Base-by-base conservation (phyloP, 2,329 filamentous ascomycete genomes). In the Ascochyta clinopodiicola region DNA sequence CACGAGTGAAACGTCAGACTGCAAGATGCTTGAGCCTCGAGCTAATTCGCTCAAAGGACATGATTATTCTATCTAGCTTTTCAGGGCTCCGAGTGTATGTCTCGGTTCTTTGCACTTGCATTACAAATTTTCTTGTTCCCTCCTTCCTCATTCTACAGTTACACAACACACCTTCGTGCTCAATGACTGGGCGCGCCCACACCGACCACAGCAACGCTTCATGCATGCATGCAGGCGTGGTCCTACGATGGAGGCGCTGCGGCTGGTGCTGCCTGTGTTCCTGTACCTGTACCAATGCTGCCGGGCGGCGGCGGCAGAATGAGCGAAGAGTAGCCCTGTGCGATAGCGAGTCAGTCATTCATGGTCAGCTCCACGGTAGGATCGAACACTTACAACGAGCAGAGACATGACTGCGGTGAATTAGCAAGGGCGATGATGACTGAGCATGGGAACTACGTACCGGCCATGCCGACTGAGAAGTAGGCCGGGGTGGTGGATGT, bases 391-490 rank as follows among this genome's bases (percentile, higher is more conserved):
- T 70, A 80, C 78, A 43, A 81, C 78, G 29, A 74, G 68, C 34
- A 81, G 68, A 25, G 79, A 78, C 75, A 82, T 76, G 56, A 78
- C 72, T 76, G 58, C 15, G 40, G 42, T 19, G 19, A 24, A 51
- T 68, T 57, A 67, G 63, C 34, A 47, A 24, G 3, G 13, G 12
- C 36, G 24, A 17, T 35, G 17, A 19, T 13, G 10, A 27, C 22
- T 2, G 21, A 9, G 4, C 24, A 17, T 13, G 35, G n/a, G 29
- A 37, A 24, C 12, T 44, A 84, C 87, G 68, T 81, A 92, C 89
- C 70, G 19, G 90, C 86, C 90, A 96, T 95, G 75, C 87, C 84
- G 51, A 95, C 86, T 51, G 87, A 87, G 77, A 95, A 88, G 73
- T 86, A 87, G 47, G 81, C 85, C 2, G 93, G 92, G 5, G 91